Evolutionary conservation across 164 flowering plant species (phyloP).

Genomic region (Berberis thunbergii): DNA sequence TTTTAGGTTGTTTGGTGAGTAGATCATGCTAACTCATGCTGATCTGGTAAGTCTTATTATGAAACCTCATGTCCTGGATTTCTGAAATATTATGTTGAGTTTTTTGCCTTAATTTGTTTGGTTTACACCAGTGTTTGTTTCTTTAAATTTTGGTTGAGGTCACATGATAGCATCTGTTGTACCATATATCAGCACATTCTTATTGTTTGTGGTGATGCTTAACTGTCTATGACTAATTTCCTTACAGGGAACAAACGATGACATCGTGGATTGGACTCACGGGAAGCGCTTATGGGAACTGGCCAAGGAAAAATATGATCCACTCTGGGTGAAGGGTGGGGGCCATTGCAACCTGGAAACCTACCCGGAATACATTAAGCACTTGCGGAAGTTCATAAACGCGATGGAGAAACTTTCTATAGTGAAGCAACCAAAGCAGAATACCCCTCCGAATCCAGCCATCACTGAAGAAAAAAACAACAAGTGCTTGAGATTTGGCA

Average conservation of each 20-base stretch:
- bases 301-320: constrained; percentile 89
- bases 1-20: too few species aligned
- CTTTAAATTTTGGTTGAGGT: not conserved
- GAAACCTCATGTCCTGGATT: not conserved
- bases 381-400: constrained; percentile 77
- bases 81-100: not conserved
- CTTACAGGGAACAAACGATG: constrained; percentile 83
- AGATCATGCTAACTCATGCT: not conserved
- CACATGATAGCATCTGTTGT: not conserved
- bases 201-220: constrained; percentile 8
- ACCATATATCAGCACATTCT: constrained; percentile 1
- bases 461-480: constrained; percentile 60
- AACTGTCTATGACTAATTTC: not conserved
- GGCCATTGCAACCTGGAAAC: constrained; percentile 98
- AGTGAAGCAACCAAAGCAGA: constrained; percentile 37
- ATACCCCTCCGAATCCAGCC: constrained; percentile 26
- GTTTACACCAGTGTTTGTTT: not conserved
- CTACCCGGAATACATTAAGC: constrained; percentile 89
- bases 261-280: constrained; percentile 86
- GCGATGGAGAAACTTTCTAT: constrained; percentile 77
- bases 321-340: constrained; percentile 92
- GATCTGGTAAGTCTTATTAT: not conserved
- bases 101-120: not conserved
- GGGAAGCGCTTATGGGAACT: constrained; percentile 96
- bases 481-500: constrained; percentile 82